phyloP scores from a whole-genome alignment of 2,329 filamentous ascomycete genomes.

The Colletotrichum aenigma region DNA sequence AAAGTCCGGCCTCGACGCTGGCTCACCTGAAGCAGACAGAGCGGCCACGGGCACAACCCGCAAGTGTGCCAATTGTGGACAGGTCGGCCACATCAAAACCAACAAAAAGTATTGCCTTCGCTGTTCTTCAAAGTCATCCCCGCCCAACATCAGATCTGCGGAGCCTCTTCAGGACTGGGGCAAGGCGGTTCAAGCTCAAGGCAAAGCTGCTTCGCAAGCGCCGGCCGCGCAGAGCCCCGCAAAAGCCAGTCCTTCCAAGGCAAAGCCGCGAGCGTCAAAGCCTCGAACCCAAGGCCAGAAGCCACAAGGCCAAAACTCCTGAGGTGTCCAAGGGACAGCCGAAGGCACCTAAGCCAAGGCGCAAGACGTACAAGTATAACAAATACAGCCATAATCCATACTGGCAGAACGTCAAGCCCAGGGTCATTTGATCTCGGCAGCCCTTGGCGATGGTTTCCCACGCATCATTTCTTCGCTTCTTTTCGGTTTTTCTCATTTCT shows the following conservation, averaged over 20 bases:
- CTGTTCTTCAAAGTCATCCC: conserved; percentile 29
- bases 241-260: conserved; percentile 14
- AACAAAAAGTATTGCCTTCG: conserved; percentile 84
- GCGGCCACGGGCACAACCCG: conserved; percentile 71
- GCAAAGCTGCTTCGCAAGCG: conserved; percentile 2
- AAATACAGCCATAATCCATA: conserved; percentile 17
- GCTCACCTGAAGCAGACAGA: conserved; percentile 59
- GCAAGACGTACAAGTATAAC: conserved; percentile 20
- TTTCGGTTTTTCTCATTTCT: conserved; percentile 17
- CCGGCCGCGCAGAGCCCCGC: conserved; percentile 8
- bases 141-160: conserved; percentile 1
- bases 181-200: conserved; percentile 9
- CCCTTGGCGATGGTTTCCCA: conserved; percentile 20
- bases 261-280: conserved; percentile 22
- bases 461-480: conserved; percentile 27
- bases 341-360: background rate
- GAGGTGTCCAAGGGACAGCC: conserved; percentile 10
- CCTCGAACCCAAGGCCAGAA: conserved; percentile 21
- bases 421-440: background rate
- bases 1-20: conserved; percentile 40
- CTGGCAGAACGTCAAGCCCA: background rate
- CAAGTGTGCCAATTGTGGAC: conserved; percentile 97
- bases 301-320: background rate
- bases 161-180: conserved; percentile 18
- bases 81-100: conserved; percentile 97